Evolutionary conservation across 768 basidiomycete genomes (phyloP).

Genomic region (Steccherinum ochraceum): DNA sequence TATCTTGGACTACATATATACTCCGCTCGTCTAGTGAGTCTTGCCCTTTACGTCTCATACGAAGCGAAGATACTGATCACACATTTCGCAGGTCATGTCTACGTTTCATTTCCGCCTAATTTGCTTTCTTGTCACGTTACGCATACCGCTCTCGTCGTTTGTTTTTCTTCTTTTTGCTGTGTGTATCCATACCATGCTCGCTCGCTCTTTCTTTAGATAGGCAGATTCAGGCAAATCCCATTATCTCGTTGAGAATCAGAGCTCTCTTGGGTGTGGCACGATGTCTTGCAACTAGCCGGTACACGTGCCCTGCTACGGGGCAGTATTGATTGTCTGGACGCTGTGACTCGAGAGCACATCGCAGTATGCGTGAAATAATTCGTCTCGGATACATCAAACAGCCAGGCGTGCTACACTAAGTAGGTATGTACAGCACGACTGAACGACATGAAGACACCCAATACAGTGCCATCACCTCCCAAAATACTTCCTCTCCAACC

Average conservation of each 20-base stretch:
- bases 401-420: not conserved
- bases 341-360: too few relatives aligned
- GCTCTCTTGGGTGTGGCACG: too few relatives aligned
- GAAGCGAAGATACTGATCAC: not conserved
- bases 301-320: too few relatives aligned
- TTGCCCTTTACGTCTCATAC: not conserved
- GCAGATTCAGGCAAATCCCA: too few relatives aligned
- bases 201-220: too few relatives aligned
- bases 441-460: too few relatives aligned
- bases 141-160: not conserved
- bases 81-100: not conserved
- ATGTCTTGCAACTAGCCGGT: too few relatives aligned
- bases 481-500: conserved; percentile 12
- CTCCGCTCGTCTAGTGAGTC: not conserved
- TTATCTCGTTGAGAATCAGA: too few relatives aligned
- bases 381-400: too few relatives aligned
- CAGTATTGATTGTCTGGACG: too few relatives aligned
- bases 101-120: not conserved
- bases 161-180: not conserved
- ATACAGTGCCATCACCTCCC: too few relatives aligned
- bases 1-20: not conserved
- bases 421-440: not conserved
- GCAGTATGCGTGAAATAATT: too few relatives aligned
- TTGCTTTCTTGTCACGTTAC: not conserved
- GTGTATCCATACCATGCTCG: not conserved